These are phyloP conservation scores for Pochonia chlamydosporia DNA, from an alignment of 2,329 filamentous ascomycete genomes.

Conservation along the genomic window DNA sequence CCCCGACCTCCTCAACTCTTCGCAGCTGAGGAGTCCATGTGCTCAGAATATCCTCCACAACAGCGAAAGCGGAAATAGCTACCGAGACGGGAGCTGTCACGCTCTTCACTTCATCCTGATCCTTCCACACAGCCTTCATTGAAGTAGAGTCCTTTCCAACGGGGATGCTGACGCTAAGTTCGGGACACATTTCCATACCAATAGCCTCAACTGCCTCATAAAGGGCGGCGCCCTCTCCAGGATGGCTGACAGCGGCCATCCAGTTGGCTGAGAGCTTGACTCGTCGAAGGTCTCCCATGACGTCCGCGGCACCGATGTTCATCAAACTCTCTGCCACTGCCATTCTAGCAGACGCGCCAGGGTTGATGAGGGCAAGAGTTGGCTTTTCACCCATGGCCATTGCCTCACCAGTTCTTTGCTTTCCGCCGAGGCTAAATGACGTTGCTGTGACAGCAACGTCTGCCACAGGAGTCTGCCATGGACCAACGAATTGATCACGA, in stretches of 20 bases:
- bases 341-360: conserved; percentile 90
- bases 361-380: conserved; percentile 79
- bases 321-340: conserved; percentile 89
- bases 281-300: conserved; percentile 65
- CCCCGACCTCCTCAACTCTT: conserved; percentile 78
- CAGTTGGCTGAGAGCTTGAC: conserved; percentile 94
- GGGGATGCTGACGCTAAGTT: conserved; percentile 87
- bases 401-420: conserved; percentile 79
- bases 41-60: conserved; percentile 73
- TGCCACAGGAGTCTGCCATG: conserved; percentile 90
- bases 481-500: conserved; percentile 92
- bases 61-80: conserved; percentile 84
- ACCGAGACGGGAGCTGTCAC: conserved; percentile 90
- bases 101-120: conserved; percentile 65
- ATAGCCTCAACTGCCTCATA: conserved; percentile 94
- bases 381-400: conserved; percentile 97
- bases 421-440: conserved; percentile 60
- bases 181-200: conserved; percentile 84
- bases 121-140: conserved; percentile 96
- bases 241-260: conserved; percentile 96
- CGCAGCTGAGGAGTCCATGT: conserved; percentile 93
- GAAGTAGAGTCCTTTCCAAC: conserved; percentile 98
- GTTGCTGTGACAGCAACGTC: conserved; percentile 91
- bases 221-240: conserved; percentile 84
- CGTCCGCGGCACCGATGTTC: conserved; percentile 77